These are phyloP conservation scores for Solanum raphanifolium DNA, from an alignment of 257 asterid species.

Conservation along the genomic window DNA sequence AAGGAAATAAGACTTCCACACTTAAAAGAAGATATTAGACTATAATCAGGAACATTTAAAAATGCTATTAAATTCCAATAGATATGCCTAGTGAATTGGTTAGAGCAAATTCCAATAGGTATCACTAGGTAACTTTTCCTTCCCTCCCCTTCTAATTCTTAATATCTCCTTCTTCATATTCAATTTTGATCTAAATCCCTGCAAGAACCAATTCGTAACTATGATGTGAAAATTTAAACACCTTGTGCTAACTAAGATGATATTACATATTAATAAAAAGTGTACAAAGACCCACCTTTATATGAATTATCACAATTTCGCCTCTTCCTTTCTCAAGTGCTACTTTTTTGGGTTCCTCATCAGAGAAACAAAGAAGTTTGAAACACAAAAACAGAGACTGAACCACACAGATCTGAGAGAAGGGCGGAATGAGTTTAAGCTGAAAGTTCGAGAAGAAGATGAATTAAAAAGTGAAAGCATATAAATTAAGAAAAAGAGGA, in stretches of 20 bases:
- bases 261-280: too few species aligned
- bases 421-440: not conserved
- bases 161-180: constrained; percentile 71
- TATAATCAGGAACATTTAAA: not conserved
- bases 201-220: too few species aligned
- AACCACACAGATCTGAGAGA: too few species aligned
- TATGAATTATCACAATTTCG: too few species aligned
- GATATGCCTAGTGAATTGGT: not conserved
- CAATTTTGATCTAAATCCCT: too few species aligned
- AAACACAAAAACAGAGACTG: not conserved
- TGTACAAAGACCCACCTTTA: too few species aligned
- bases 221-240: too few species aligned
- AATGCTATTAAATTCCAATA: not conserved
- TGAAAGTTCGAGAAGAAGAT: too few species aligned
- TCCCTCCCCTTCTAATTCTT: constrained; percentile 66
- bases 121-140: constrained; percentile 78
- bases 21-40: not conserved
- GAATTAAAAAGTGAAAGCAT: not conserved
- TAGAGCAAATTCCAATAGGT: constrained; percentile 7
- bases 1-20: not conserved
- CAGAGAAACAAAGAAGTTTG: not conserved
- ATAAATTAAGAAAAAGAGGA: too few species aligned
- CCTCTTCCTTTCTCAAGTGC: not conserved
- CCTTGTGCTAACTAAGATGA: too few species aligned
- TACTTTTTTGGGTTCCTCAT: not conserved